These are phyloP conservation scores for Aspergillus tamarii DNA, from an alignment of 2,329 filamentous ascomycete genomes.

Conservation along the genomic window DNA sequence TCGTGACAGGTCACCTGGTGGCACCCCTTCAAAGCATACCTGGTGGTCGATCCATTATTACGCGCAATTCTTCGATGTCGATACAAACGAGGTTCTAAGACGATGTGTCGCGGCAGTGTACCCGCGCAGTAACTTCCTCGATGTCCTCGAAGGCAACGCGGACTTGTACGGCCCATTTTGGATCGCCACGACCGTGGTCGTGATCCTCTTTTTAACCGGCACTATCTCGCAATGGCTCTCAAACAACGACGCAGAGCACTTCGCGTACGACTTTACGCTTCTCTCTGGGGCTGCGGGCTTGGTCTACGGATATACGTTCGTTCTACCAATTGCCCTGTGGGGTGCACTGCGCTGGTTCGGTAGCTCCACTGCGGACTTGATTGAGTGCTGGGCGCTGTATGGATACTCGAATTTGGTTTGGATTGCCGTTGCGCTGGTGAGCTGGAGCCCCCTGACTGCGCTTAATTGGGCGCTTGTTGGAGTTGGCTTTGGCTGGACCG, in stretches of 20 bases:
- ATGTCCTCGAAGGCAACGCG: conserved; percentile 94
- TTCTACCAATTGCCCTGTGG: conserved; percentile 85
- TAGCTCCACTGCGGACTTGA: conserved; percentile 85
- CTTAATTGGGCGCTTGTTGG: conserved; percentile 95
- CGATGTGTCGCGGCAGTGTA: conserved; percentile 89
- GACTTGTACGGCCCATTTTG: conserved; percentile 97
- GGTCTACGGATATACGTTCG: conserved; percentile 90
- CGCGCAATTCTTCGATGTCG: conserved; percentile 97
- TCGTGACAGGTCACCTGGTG: conserved; percentile 45
- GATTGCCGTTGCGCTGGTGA: conserved; percentile 91
- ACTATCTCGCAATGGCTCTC: conserved; percentile 92
- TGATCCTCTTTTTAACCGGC: conserved; percentile 92
- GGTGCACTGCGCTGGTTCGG: conserved; percentile 92
- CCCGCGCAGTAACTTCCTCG: conserved; percentile 91
- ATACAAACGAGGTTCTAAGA: conserved; percentile 84
- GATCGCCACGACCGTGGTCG: conserved; percentile 96
- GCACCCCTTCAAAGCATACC: conserved; percentile 72
- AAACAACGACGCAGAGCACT: conserved; percentile 67
- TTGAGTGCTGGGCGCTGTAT: conserved; percentile 95
- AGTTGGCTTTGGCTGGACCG: conserved; percentile 80
- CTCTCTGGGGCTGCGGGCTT: conserved; percentile 88
- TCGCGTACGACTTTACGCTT: conserved; percentile 88
- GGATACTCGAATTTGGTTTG: conserved; percentile 97
- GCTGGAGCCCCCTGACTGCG: conserved; percentile 81
- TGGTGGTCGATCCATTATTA: conserved; percentile 95